phyloP scores from a whole-genome alignment of 2,329 filamentous ascomycete genomes.

The Aspergillus udagawae region DNA sequence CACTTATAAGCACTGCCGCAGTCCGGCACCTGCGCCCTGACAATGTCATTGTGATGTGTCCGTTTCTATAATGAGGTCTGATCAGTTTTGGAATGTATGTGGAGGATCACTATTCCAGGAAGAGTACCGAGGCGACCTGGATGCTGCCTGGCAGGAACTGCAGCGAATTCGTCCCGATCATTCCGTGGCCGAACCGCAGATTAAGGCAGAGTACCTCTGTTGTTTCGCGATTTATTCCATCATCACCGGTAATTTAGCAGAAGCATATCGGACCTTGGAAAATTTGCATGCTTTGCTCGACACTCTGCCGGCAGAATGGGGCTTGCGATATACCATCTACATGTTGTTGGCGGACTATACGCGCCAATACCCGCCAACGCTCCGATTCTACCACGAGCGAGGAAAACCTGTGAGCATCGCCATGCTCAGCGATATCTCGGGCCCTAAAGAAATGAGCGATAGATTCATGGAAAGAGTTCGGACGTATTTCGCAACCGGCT shows the following conservation, averaged over 20 bases:
- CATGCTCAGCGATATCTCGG: slow-evolving; percentile 13
- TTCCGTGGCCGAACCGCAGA: slow-evolving; percentile 1
- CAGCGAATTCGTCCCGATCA: slow-evolving; percentile 2
- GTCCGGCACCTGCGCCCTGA: too few species aligned
- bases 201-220: slow-evolving; percentile 16
- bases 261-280: slow-evolving; percentile 13
- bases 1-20: not conserved
- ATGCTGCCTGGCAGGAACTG: slow-evolving; percentile 15
- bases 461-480: slow-evolving; percentile 11
- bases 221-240: slow-evolving; percentile 13
- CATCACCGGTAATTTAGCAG: slow-evolving; percentile 13
- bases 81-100: slow-evolving; percentile 11
- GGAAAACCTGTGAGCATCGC: slow-evolving; percentile 10
- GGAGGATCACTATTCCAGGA: slow-evolving; percentile 18
- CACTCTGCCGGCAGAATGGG: slow-evolving; percentile 17
- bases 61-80: slow-evolving; percentile 8
- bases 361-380: slow-evolving; percentile 16
- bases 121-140: slow-evolving; percentile 18
- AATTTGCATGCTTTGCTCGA: slow-evolving; percentile 10
- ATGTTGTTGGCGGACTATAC: slow-evolving; percentile 16
- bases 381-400: slow-evolving; percentile 21
- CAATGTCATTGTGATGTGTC: too few species aligned
- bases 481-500: slow-evolving; percentile 5
- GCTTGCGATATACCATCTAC: slow-evolving; percentile 19
- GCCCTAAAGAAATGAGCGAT: slow-evolving; percentile 6